Base-by-base conservation (phyloP, 2,329 filamentous ascomycete genomes). In the Colletotrichum chlorophyti region DNA sequence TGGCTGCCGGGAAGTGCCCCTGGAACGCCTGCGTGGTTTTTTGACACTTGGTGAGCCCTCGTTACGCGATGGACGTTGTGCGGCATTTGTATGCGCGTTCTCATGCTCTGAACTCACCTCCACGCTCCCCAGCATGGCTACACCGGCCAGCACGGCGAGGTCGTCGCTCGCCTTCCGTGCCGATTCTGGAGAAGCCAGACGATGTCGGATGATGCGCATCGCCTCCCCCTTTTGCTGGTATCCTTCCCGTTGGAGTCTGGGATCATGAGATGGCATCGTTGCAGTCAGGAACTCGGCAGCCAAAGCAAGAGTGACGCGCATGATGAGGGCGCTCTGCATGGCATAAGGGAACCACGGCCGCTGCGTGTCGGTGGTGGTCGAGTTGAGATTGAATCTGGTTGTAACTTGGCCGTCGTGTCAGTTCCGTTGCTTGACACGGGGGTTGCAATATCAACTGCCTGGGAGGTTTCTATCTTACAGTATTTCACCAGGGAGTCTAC, bases 291-390 rank as follows among this genome's bases (percentile, higher is more conserved):
- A 63, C 14, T 59, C 62, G 12, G 62, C 62, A 3, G 62, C 51
- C 40, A 63, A 24, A 10, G 62, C 55, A 7, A 62, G 34, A 3
- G 62, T 63, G 10, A 50, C 55, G 15, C 60, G 62, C 60, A 63
- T 43, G 51, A 63, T 48, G 26, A 63, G 38, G 6, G 51, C 31
- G 45, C 55, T 63, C 48, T 60, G 60, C 62, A 62, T 63, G 35
- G 62, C 62, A 12, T 62, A 62, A 4, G 60, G 62, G 15, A 63
- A 62, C 60, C 62, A 62, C 24, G 62, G 62, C 21, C 61, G 40
- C 29, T 62, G 54, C 19, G 24, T 52, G 14, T 63, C 61, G 9
- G 29, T 38, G 3, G 53, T 55, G 5, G 61, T 63, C 5, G 60
- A 55, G n/a, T 54, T 54, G 26, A 63, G 47, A 19, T 52, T 62